Evolutionary conservation across 306 rosid genomes (phyloP).

Genomic region (Gillenia trifoliata): DNA sequence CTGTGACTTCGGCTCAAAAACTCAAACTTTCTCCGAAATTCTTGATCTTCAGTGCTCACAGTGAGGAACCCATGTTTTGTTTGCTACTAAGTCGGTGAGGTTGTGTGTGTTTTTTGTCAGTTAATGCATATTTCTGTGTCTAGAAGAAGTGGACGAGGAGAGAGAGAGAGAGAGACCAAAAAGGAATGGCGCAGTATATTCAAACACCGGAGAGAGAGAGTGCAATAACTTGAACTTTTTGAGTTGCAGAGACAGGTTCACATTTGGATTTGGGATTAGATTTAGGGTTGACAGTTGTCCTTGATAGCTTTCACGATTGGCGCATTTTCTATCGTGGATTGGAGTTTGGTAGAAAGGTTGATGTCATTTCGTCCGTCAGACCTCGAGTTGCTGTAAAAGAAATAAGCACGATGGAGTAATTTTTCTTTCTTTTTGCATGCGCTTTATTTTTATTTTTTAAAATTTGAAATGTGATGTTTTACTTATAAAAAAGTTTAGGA

Average conservation of each 20-base stretch:
- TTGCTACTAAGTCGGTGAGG: background rate
- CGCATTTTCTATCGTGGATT: background rate
- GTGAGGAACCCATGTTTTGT: constrained; percentile 29
- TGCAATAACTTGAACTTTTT: constrained; percentile 18
- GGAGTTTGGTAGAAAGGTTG: background rate
- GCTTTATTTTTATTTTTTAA: too few relatives aligned
- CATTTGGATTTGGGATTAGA: constrained; percentile 9
- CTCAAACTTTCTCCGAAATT: background rate
- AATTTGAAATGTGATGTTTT: too few relatives aligned
- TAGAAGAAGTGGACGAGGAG: constrained; percentile 5
- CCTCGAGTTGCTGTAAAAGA: background rate
- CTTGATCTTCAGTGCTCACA: background rate
- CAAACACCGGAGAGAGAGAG: background rate
- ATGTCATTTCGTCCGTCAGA: background rate
- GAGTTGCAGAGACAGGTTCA: constrained; percentile 44
- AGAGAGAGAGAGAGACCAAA: background rate
- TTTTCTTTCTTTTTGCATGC: background rate
- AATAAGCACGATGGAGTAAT: background rate
- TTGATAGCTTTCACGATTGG: background rate
- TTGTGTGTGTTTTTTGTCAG: constrained; percentile 20
- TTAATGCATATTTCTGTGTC: background rate
- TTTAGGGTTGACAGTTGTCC: background rate
- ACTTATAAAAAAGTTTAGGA: too few relatives aligned
- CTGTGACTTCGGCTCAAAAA: constrained; percentile 9
- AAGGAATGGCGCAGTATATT: background rate